phyloP scores from a whole-genome alignment of 1,284 basidiomycete species.

The Cutaneotrichosporon dermatis region DNA sequence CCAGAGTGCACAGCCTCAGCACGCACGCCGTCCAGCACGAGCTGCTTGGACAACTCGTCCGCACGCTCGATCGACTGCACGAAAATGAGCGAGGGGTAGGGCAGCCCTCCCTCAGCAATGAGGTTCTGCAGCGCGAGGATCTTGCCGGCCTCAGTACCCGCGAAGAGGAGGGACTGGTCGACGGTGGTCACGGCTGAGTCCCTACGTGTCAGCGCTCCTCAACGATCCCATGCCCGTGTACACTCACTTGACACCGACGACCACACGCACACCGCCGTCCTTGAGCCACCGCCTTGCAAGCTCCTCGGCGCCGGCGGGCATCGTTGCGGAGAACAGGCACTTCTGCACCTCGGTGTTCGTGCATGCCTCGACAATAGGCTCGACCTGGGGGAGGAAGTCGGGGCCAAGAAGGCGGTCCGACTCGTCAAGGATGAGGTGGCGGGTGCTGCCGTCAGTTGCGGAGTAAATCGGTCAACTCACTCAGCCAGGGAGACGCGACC shows the following conservation, averaged over 20 bases:
- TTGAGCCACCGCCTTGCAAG: constrained; percentile 79
- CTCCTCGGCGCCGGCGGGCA: constrained; percentile 83
- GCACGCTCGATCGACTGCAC: constrained; percentile 89
- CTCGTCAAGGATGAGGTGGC: constrained; percentile 81
- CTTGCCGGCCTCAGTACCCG: constrained; percentile 89
- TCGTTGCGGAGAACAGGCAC: constrained; percentile 88
- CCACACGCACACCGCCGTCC: constrained; percentile 72
- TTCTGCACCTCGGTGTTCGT: constrained; percentile 70
- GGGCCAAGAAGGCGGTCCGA: constrained; percentile 83
- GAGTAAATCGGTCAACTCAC: constrained; percentile 52
- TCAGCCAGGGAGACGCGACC: constrained; percentile 64
- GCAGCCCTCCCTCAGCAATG: constrained; percentile 70
- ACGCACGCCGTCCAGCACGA: constrained; percentile 76
- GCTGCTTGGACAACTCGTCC: constrained; percentile 79
- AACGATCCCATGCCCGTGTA: background rate
- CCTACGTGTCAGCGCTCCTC: constrained; percentile 53
- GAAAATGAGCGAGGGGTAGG: constrained; percentile 89
- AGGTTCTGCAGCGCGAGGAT: constrained; percentile 78
- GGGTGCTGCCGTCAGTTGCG: constrained; percentile 56
- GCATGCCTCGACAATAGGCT: constrained; percentile 81
- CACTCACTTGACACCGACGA: constrained; percentile 87
- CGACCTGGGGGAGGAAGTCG: constrained; percentile 83
- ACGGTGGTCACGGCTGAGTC: constrained; percentile 76
- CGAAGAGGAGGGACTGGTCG: constrained; percentile 80
- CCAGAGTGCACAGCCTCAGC: constrained; percentile 91